Base-by-base conservation (phyloP, 2,329 filamentous ascomycete genomes). In the Eutypa lata region DNA sequence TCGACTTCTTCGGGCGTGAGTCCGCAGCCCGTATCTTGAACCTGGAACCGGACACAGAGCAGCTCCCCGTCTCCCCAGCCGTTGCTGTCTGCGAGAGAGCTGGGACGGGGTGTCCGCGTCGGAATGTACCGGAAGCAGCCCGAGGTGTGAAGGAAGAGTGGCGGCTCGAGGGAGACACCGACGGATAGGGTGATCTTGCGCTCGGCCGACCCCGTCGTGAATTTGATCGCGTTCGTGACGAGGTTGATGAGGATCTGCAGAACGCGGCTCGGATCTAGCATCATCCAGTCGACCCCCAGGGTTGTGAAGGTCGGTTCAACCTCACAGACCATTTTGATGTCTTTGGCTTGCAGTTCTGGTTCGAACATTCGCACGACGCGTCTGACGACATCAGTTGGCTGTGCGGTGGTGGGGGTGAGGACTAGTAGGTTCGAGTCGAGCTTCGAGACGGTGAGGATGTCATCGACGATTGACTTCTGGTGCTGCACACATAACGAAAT, bases 221-320 rank as follows among this genome's bases (percentile, higher is more conserved):
- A 93, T 62, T 93, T 93, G 68, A 93, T 86, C 0, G 89, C 88
- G 62, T 93, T 93, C 7, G 88, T 90, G 8, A 89, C 81, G 1
- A 93, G 77, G 61, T 93, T 93, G 66, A 93, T 91, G 3, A 92
- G 75, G 1, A 92, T 87, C 68, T 93, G 89, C 49, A 89, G 80
- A 48, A 93, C 83, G 22, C 89, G 80, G 16, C 86, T 88, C 0
- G 89, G 86, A 65, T 93, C 90, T 26, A 91, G 70, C 33, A 78
- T 71, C 3, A 91, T 82, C 76, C 84, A 91, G 35, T 87, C 82
- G 33, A 89, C 73, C 0, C 71, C 71, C 1, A 86, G 72, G 1
- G 78, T 71, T 3, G 72, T 73, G 63, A 86, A 88, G 0, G 86
- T 87, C 16, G 78, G 65, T 59, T 88, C 83, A 13, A 89, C 76